Percentiles rank a stretch among this genome's conserved stretches.
phyloP scores from a whole-genome alignment of 371 early-diverging fungal species.

The Coemansia sp. region DNA sequence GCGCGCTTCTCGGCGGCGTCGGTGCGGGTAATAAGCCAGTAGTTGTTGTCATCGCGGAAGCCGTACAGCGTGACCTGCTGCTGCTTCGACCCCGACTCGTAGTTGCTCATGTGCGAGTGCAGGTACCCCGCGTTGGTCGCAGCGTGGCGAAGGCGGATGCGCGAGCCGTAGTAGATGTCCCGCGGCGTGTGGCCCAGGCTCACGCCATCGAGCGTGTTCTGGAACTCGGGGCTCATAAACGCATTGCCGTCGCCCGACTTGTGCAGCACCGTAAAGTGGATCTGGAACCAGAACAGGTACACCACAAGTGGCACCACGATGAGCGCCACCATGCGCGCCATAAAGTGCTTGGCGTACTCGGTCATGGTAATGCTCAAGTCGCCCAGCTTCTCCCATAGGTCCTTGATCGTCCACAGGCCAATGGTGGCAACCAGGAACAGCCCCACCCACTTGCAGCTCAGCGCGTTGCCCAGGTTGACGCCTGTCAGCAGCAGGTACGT shows the following conservation, averaged over 20 bases:
- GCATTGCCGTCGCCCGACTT: slow-evolving; percentile 92
- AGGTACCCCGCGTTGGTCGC: slow-evolving; percentile 92
- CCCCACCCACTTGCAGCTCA: slow-evolving; percentile 99
- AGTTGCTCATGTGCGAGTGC: slow-evolving; percentile 96
- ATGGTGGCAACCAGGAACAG: slow-evolving; percentile 94
- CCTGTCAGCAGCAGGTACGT: slow-evolving; percentile 87
- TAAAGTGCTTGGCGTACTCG: slow-evolving; percentile 70
- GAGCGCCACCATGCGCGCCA: slow-evolving; percentile 74
- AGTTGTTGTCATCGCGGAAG: slow-evolving; percentile 88
- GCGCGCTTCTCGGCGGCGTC: slow-evolving; percentile 49
- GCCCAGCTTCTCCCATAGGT: slow-evolving; percentile 89
- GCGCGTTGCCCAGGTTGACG: slow-evolving; percentile 65
- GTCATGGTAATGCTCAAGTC: slow-evolving; percentile 76
- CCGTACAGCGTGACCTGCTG: slow-evolving; percentile 38
- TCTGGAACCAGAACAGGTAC: slow-evolving; percentile 81
- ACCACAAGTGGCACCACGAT: slow-evolving; percentile 85
- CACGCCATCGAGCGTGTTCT: slow-evolving; percentile 85
- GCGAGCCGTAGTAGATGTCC: slow-evolving; percentile 90
- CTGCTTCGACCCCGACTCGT: slow-evolving; percentile 72
- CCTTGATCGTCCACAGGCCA: slow-evolving; percentile 92
- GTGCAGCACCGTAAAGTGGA: slow-evolving; percentile 91
- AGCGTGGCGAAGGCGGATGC: slow-evolving; percentile 84
- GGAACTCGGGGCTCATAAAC: slow-evolving; percentile 98
- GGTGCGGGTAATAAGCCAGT: slow-evolving; percentile 52
- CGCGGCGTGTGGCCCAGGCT: slow-evolving; percentile 77